Evolutionary conservation across 768 basidiomycete species (phyloP), one percentile per base, ranked within the genome.

Genomic region (Tricholoma flavovirens): DNA sequence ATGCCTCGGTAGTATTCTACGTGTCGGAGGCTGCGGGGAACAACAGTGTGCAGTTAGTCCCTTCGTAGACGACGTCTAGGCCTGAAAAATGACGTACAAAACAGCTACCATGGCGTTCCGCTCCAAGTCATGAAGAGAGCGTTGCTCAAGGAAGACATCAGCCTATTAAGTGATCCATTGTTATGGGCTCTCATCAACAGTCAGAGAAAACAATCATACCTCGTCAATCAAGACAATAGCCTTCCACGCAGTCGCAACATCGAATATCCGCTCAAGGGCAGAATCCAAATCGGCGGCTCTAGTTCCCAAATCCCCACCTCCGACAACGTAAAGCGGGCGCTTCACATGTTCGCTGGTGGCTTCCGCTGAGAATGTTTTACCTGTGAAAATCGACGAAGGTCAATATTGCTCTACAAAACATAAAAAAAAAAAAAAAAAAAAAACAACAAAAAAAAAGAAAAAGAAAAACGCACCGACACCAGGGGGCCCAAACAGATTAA

Each of bases 41-140:
- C 4, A 7, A 17, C 5, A 10, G 36, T n/a, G n/a, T n/a, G n/a
- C n/a, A n/a, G 56, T 68, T 22, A 68, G 60, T 69, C 38, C 63
- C 64, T 63, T 33, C 49, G 53, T 66, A 62, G 35, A 65, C 52
- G 42, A 58, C 52, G 38, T 58, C 17, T 50, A 35, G 29, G 32
- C 12, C 12, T 40, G 17, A 22, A 33, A 46, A 38, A 17, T 45
- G 14, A 64, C 74, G 59, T 64, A 79, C 77, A 84, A 87, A 11
- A 86, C 84, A 3, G 84, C 84, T 5, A 88, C 84, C 79, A 87
- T 84, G 0, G 85, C 85, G 60, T 87, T 88, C 10, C 86, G 76
- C 62, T 83, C 76, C 11, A 87, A 64, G 62, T 86, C 81, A 54
- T 84, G 81, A 36, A 86, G 70, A 3, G 82, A 82, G 5, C 86